These are phyloP conservation scores for Tylopilus balloui DNA, from an alignment of 768 basidiomycete species.

Conservation along the genomic window DNA sequence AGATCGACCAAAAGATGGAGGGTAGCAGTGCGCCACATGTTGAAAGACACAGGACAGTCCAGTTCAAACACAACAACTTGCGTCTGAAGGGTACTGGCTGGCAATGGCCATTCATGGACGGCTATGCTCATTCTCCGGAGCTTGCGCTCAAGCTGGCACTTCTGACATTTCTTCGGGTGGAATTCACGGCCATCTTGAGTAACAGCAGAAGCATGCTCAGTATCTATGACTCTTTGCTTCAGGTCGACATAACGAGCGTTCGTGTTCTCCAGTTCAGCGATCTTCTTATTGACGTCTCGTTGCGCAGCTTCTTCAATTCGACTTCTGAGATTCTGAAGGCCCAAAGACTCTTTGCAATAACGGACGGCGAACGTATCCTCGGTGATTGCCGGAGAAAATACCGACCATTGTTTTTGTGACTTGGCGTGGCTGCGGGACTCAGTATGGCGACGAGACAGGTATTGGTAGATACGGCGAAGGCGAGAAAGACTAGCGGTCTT, in stretches of 20 bases:
- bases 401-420: conserved; percentile 29
- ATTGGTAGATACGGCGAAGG: conserved; percentile 23
- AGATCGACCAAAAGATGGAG: conserved; percentile 37
- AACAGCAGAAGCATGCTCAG: background rate
- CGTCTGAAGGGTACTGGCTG: conserved; percentile 19
- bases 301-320: conserved; percentile 32
- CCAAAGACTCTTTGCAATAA: conserved; percentile 28
- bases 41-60: conserved; percentile 35
- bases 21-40: conserved; percentile 42
- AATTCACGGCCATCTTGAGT: conserved; percentile 6
- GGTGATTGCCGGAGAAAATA: conserved; percentile 30
- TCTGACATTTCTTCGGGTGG: conserved; percentile 20
- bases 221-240: conserved; percentile 6
- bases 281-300: conserved; percentile 20
- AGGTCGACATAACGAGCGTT: conserved; percentile 23
- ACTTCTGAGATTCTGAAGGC: conserved; percentile 25
- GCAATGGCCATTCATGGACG: conserved; percentile 47
- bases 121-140: conserved; percentile 28
- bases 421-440: background rate
- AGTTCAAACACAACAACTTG: conserved; percentile 41
- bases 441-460: conserved; percentile 32
- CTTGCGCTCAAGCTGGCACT: conserved; percentile 27
- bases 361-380: conserved; percentile 31
- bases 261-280: conserved; percentile 24
- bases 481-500: conserved; percentile 27